Evolutionary conservation across 73 alveolate species (phyloP).

Genomic region (Breviolum minutum): DNA sequence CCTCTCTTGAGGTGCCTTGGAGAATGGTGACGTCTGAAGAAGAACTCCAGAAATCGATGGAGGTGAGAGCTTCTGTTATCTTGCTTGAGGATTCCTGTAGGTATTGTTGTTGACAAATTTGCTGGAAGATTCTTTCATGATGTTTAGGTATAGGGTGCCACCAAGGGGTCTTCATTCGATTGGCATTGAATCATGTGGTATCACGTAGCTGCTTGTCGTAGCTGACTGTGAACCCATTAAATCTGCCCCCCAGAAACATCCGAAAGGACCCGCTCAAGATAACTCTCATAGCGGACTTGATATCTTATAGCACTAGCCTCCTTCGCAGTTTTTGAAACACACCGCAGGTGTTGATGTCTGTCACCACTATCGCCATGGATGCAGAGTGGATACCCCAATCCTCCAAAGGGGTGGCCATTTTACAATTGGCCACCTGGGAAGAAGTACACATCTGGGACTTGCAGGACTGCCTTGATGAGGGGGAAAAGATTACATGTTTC

Average conservation of each 20-base stretch:
- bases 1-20: constrained; percentile 2
- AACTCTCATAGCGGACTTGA: too few species aligned
- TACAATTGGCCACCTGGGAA: constrained; percentile 57
- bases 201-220: too few species aligned
- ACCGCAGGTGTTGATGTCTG: constrained; percentile 1
- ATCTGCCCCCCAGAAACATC: too few species aligned
- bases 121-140: too few species aligned
- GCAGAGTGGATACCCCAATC: constrained; percentile 70
- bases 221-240: too few species aligned
- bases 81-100: too few species aligned
- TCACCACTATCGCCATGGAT: constrained; percentile 29
- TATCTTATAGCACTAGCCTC: too few species aligned
- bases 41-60: background rate
- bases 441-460: constrained; percentile 88
- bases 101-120: too few species aligned
- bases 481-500: background rate
- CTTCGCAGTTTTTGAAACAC: background rate
- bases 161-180: too few species aligned
- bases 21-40: background rate
- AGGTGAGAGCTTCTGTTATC: background rate
- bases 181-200: too few species aligned
- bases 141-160: too few species aligned
- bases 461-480: background rate
- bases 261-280: too few species aligned
- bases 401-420: constrained; percentile 45